Conservation (phyloP, 306 rosid genomes). For the Urtica urens region DNA sequence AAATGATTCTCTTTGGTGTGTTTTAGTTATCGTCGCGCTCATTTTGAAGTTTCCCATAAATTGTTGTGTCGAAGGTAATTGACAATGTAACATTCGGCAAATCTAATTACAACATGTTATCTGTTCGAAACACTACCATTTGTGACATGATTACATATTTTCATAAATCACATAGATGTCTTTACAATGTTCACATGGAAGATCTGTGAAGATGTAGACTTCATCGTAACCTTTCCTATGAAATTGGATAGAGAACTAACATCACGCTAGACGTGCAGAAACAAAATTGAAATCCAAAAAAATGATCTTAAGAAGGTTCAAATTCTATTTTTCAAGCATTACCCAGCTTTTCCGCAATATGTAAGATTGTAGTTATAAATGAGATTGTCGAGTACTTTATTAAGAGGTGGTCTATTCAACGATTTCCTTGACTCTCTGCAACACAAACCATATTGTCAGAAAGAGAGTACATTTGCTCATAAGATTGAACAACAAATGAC, state of each 20-base stretch:
- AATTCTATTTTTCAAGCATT: conserved; percentile 29
- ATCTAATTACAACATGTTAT: no score
- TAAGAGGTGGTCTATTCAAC: conserved; percentile 46
- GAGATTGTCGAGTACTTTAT: conserved; percentile 52
- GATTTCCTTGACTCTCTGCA: conserved; percentile 91
- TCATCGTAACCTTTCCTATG: conserved; percentile 82
- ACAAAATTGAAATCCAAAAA: background rate
- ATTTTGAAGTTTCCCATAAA: no score
- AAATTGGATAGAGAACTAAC: conserved; percentile 13
- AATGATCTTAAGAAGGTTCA: no score
- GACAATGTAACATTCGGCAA: no score
- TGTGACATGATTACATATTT: no score
- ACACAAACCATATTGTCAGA: no score
- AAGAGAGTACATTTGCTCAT: no score
- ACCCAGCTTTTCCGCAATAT: conserved; percentile 78
- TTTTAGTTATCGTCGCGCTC: no score
- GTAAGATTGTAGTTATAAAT: conserved; percentile 80
- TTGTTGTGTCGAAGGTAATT: no score
- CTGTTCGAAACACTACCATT: background rate
- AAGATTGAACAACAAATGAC: no score
- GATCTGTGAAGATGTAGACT: conserved; percentile 54
- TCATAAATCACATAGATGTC: background rate
- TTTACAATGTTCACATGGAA: conserved; percentile 13
- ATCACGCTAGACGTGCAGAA: no score
- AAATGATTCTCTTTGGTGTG: no score